A percentile compares a stretch with the other conserved stretches of the same genome.
These are phyloP conservation scores for Prunus dulcis DNA, from an alignment of 306 rosid species.

Conservation along the genomic window DNA sequence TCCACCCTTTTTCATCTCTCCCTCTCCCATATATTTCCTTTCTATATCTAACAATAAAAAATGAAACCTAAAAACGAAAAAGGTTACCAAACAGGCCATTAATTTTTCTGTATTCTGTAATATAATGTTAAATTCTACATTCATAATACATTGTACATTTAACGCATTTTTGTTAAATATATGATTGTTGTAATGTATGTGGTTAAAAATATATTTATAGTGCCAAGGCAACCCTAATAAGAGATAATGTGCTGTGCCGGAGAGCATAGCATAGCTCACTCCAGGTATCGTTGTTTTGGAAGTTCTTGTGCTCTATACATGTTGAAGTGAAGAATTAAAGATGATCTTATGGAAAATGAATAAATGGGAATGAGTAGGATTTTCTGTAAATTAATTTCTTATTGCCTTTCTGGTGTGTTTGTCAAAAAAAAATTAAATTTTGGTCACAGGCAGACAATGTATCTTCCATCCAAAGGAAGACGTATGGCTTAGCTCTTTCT, in stretches of 20 bases:
- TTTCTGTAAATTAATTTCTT: background rate
- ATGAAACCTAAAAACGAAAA: too few species aligned
- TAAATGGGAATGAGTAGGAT: background rate
- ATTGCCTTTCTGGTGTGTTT: constrained; percentile 14
- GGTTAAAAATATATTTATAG: background rate
- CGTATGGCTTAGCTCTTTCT: constrained; percentile 86
- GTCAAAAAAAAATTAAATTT: background rate
- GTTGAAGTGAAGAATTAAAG: background rate
- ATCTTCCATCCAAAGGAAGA: constrained; percentile 80
- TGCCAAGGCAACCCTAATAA: background rate
- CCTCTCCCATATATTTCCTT: too few species aligned
- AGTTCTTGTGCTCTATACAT: background rate
- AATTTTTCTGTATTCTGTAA: too few species aligned
- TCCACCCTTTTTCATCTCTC: too few species aligned
- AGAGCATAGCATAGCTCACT: too few species aligned
- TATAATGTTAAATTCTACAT: too few species aligned
- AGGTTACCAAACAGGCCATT: too few species aligned
- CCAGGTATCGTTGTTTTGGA: too few species aligned
- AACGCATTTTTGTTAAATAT: background rate
- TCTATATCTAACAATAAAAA: too few species aligned
- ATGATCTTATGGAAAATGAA: background rate
- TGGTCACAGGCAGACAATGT: constrained; percentile 78
- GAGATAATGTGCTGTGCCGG: background rate
- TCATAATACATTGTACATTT: background rate
- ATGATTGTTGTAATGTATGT: too few species aligned